Evolutionary conservation across 2,329 filamentous ascomycete genomes (phyloP), one percentile per base, ranked within the genome.

Genomic region (Chaetomium olivaceum): DNA sequence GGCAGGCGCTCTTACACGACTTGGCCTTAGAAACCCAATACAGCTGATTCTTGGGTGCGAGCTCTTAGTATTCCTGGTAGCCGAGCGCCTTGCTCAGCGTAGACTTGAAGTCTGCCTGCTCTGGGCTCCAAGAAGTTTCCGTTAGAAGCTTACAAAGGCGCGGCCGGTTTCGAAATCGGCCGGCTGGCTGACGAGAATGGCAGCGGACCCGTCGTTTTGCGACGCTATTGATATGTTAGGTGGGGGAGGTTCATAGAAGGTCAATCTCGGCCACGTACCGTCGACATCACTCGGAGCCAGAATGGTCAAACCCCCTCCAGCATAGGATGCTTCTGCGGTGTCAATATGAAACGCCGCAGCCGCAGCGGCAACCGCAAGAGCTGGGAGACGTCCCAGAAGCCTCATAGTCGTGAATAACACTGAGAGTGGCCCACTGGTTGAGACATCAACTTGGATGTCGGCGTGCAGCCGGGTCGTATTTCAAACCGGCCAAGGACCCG

Each of bases 91-190:
- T 55, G 51, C 69, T 69, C 7, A 76, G 63, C 4, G 65, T 43
- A 1, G 65, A 43, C 25, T 64, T 61, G 62, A 74, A 74, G 36
- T 67, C 46, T 14, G 69, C 51, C 12, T 36, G 66, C 50, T 71
- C 70, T 0, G 73, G 73, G 50, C 65, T 68, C 73, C 74, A 74
- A 19, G 65, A 67, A 11, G 56, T 51, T 51, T 74, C 72, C 27
- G 67, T 67, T 7, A 74, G 65, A 12, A 71, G 67, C 23, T 48
- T 58, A 56, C 72, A 74, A 23, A 55, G 1, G 52, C 57, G 1
- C 56, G 39, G 48, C 66, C 69, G 9, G 68, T 66, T 29, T 63
- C 64, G 61, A 64, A 70, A 12, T 66, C 43, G 43, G 63, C 64
- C n/a, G 68, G 67, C 36, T 73, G 68, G 62, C 57, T 61, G 66